Conservation (phyloP, 768 basidiomycete species). For the Termitomyces bulborhizus region DNA sequence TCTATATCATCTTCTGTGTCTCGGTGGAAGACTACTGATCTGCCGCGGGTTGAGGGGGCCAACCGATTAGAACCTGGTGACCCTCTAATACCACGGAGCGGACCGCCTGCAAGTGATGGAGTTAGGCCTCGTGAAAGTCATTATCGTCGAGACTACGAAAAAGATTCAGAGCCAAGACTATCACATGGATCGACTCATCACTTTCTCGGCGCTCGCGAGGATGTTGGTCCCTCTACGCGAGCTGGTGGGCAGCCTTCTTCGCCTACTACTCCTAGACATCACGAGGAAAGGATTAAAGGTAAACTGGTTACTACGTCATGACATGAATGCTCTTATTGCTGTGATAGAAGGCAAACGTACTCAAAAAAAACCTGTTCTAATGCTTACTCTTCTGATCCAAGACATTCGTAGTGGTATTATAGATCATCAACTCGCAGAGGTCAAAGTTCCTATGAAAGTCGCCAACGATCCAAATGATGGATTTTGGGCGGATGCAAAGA, state of each 20-base stretch:
- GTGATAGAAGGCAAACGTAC: constrained; percentile 9
- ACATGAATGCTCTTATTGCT: neutral
- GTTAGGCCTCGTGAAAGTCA: constrained; percentile 8
- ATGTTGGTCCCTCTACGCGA: neutral
- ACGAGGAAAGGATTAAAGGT: constrained; percentile 8
- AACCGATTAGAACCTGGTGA: neutral
- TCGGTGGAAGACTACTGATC: constrained; percentile 1
- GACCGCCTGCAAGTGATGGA: neutral
- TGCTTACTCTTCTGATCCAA: constrained; percentile 64
- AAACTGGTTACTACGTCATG: neutral
- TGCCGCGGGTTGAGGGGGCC: neutral
- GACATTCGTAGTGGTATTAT: constrained; percentile 47
- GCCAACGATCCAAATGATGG: constrained; percentile 46
- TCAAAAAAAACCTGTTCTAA: constrained; percentile 27
- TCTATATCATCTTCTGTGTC: neutral
- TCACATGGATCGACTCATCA: neutral
- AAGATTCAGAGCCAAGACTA: neutral
- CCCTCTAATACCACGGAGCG: neutral
- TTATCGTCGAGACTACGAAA: constrained; percentile 30
- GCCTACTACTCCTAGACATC: neutral
- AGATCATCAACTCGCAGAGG: constrained; percentile 61
- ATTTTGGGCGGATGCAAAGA: constrained; percentile 67
- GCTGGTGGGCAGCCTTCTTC: neutral
- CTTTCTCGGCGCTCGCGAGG: neutral
- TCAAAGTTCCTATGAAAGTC: constrained; percentile 49